phyloP scores from a whole-genome alignment of 331 rosid genomes.

The Acacia concinna region DNA sequence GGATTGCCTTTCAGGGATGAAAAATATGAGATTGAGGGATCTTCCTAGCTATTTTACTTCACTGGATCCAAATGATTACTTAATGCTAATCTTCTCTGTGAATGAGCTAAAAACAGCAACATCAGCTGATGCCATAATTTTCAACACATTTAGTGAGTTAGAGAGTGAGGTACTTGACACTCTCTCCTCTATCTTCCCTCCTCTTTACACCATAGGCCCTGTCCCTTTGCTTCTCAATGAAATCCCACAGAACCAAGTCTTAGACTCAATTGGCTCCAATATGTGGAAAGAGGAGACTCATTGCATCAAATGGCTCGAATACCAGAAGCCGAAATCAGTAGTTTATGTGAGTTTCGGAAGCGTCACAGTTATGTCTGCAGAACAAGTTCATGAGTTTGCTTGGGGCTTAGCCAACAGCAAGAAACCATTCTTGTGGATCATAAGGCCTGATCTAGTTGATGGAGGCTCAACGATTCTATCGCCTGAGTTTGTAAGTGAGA shows the following conservation, averaged over 20 bases:
- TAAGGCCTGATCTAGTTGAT: neutral
- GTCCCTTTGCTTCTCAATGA: neutral
- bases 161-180: neutral
- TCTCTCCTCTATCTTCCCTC: neutral
- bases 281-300: neutral
- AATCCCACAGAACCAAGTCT: neutral
- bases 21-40: neutral
- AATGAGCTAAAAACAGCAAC: neutral
- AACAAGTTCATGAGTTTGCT: neutral
- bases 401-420: neutral
- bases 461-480: neutral
- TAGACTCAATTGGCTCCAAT: neutral
- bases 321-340: neutral
- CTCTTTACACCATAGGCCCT: neutral
- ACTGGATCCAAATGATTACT: neutral
- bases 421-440: neutral
- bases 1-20: neutral
- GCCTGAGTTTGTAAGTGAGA: neutral
- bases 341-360: neutral
- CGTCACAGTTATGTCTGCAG: neutral
- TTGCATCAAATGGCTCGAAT: neutral
- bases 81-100: neutral
- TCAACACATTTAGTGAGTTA: neutral
- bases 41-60: neutral
- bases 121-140: neutral